Evolutionary conservation across 1,284 basidiomycete genomes (phyloP), one percentile per base, ranked within the genome.

Genomic region (Neotropicomus parvogracilis): DNA sequence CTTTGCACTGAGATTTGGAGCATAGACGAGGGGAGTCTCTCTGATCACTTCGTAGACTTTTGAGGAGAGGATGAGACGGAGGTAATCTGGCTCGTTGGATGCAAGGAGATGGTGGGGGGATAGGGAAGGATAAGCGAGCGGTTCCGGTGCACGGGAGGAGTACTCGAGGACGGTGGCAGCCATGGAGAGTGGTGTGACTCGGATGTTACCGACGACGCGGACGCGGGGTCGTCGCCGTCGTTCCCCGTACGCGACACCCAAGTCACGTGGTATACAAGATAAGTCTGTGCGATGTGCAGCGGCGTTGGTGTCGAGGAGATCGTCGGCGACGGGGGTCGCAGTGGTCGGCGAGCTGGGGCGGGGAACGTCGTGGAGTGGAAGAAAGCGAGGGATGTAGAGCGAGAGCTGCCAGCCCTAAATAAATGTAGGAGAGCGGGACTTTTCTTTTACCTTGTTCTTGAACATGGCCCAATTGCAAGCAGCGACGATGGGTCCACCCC

Each of bases 1-100:
- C 54, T 88, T 83, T 52, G 85, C 71, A 54, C 91, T 95, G 17
- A 99, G 81, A 64, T 90, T 92, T 26, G 84, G 80, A 21, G 94
- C 95, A 40, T 81, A 78, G 28, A 93, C 87, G 35, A 99, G 78
- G 0, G 95, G 95, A 0, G 95, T 97, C 69, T 95, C 91, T 59
- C 90, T 84, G 57, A 98, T 74, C 58, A 97, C 85, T 50, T 95
- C 89, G 70, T 99, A 98, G 47, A 97, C 92, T 68, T 95, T 94
- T 17, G 95, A 85, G 40, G 87, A 90, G 48, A 98, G 78, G 64
- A 97, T 97, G 55, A 99, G 84, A 36, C 88, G 80, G 29, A 99
- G 80, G 67, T 99, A 99, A 70, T 99, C 95, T 0, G 95, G 95
- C 7, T 85, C 85, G 36, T 83, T 80, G 51, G 79, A 77, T 1